These are phyloP conservation scores for Mesembryanthemum crystallinum DNA, from an alignment of 148 eudicot genomes.

Conservation along the genomic window DNA sequence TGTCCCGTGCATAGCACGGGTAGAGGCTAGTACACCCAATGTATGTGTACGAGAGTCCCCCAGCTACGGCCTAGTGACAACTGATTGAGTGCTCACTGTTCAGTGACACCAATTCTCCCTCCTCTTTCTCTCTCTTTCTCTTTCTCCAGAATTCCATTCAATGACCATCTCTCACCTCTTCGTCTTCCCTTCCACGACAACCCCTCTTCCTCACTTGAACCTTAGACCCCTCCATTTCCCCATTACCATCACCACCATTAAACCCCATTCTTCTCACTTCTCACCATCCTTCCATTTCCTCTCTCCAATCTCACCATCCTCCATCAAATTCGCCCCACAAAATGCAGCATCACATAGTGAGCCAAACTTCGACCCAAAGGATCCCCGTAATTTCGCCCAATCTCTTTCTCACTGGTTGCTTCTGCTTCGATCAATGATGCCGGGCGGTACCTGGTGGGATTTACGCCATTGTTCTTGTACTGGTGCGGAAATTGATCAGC, in stretches of 20 bases:
- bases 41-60: too few species aligned
- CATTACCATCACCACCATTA: conserved; percentile 3
- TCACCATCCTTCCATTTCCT: background rate
- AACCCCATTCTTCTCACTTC: conserved; percentile 6
- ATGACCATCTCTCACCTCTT: conserved; percentile 5
- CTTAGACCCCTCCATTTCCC: conserved; percentile 7
- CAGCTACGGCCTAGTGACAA: too few species aligned
- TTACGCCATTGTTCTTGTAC: conserved; percentile 16
- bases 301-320: background rate
- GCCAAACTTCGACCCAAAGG: background rate
- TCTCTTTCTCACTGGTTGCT: background rate
- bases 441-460: conserved; percentile 47
- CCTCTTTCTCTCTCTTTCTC: background rate
- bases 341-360: background rate
- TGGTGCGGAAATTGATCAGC: background rate
- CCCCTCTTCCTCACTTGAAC: background rate
- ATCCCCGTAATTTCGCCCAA: background rate
- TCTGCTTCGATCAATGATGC: conserved; percentile 25
- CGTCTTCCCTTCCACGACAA: background rate
- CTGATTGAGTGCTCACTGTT: too few species aligned
- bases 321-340: background rate
- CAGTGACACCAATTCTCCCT: background rate
- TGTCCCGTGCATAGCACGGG: too few species aligned
- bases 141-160: too few species aligned
- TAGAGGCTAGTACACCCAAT: too few species aligned